phyloP scores from a whole-genome alignment of 495 filamentous ascomycete genomes.

The Xylaria longipes region DNA sequence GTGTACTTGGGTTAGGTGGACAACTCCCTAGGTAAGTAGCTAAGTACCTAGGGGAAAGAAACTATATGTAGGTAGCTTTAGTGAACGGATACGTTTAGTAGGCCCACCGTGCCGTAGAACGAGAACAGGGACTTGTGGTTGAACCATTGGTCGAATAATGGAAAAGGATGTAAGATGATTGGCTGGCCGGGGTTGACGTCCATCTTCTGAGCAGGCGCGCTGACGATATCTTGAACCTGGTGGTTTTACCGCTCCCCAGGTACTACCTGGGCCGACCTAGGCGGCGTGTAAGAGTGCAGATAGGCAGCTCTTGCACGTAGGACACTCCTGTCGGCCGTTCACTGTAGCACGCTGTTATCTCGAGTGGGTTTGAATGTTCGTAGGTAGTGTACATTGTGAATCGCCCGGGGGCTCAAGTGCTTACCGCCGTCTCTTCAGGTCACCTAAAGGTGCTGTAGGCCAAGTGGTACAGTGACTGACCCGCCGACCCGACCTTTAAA shows the following conservation, averaged over 20 bases:
- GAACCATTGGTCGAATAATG: background rate
- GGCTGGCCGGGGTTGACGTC: conserved; percentile 6
- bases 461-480: background rate
- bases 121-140: background rate
- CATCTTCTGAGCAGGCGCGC: background rate
- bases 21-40: background rate
- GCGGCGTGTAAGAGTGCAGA: background rate
- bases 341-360: background rate
- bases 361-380: background rate
- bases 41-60: background rate
- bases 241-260: background rate
- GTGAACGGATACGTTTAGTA: background rate
- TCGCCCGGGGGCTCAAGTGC: background rate
- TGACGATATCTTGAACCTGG: background rate
- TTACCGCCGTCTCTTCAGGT: background rate
- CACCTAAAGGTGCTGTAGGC: background rate
- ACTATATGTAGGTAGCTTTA: background rate
- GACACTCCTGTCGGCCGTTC: background rate
- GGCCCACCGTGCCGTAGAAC: background rate
- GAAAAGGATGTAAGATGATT: conserved; percentile 34
- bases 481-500: background rate
- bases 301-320: no score
- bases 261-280: background rate
- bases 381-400: background rate
- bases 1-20: no score